Base-by-base conservation (phyloP, 257 asterid genomes). In the Gentiana macrophylla region DNA sequence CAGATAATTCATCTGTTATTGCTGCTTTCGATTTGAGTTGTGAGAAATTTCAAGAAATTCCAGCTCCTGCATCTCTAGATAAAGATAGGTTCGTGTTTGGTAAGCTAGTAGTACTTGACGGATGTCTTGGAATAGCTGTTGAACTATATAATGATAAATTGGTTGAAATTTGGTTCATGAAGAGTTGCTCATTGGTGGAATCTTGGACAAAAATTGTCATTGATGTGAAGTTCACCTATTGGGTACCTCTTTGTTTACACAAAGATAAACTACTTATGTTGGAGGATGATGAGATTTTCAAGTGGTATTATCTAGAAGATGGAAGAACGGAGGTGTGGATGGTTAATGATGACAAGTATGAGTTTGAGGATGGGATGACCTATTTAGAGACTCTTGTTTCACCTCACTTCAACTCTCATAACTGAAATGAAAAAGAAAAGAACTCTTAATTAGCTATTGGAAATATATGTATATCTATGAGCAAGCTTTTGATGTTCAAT, bases 161-260 rank as follows among this genome's bases (percentile, higher is more conserved):
- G 44, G 24, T 48, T 38, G 75, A 69, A 50, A 53, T 75, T 67
- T 79, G 81, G 84, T 11, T 69, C 32, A 78, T 78, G 80, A 69
- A 71, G 46, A 67, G 69, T 12, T 78, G 71, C 49, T 74, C 78
- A 4, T 49, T 62, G 24, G 49, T 15, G 8, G 69, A 62, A 4
- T 78, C 78, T 32, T 78, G 80, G 84, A 64, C 48, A 3, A 74
- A 71, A 57, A 47, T 74, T 33, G 55, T 52, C 13, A 35, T 74
- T 13, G 11, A 46, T 44, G 48, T 2, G 32, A 35, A 58, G 35
- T 32, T 44, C 24, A 7, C 35, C 49, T 68, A 55, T 43, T 2
- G 8, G 10, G 66, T 15, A 62, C 67, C 64, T 35, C 50, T 74
- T 38, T 69, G 70, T 49, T 33, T 38, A 8, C 61, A 63, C 5